Percentiles rank a stretch among this genome's conserved stretches.
Conservation (phyloP, 495 filamentous ascomycete genomes). For the Talaromyces stipitatus region DNA sequence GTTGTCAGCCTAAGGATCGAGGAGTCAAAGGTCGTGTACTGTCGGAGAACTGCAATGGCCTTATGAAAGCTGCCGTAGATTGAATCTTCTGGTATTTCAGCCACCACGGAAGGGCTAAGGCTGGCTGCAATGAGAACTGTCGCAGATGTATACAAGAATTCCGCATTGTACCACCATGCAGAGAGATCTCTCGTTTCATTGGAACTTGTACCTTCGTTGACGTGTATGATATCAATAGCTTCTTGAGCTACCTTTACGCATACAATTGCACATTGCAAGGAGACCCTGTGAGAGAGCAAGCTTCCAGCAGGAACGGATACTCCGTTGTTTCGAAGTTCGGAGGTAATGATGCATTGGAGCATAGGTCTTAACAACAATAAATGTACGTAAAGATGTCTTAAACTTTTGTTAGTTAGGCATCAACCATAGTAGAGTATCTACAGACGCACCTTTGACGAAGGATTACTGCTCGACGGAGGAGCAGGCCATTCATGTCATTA, state of each 20-base stretch:
- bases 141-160: slow-evolving; percentile 32
- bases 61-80: slow-evolving; percentile 24
- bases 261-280: slow-evolving; percentile 29
- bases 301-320: not conserved
- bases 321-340: not conserved
- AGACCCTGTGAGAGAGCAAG: slow-evolving; percentile 27
- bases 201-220: slow-evolving; percentile 14
- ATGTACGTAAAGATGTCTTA: not conserved
- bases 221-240: slow-evolving; percentile 25
- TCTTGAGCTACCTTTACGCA: slow-evolving; percentile 32
- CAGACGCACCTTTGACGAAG: not conserved
- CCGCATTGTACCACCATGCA: slow-evolving; percentile 33
- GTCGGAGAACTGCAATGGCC: slow-evolving; percentile 26
- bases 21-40: slow-evolving; percentile 27
- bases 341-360: not conserved
- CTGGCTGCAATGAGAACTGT: slow-evolving; percentile 30
- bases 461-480: not conserved
- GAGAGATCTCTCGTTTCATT: slow-evolving; percentile 30
- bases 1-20: slow-evolving; percentile 19
- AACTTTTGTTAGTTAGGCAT: not conserved
- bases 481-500: not conserved
- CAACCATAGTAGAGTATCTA: not conserved
- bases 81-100: slow-evolving; percentile 18
- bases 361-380: not conserved
- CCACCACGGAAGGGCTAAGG: slow-evolving; percentile 22